Evolutionary conservation across 1,284 basidiomycete genomes (phyloP), one percentile per base, ranked within the genome.

Genomic region (Heterobasidion occidentale): DNA sequence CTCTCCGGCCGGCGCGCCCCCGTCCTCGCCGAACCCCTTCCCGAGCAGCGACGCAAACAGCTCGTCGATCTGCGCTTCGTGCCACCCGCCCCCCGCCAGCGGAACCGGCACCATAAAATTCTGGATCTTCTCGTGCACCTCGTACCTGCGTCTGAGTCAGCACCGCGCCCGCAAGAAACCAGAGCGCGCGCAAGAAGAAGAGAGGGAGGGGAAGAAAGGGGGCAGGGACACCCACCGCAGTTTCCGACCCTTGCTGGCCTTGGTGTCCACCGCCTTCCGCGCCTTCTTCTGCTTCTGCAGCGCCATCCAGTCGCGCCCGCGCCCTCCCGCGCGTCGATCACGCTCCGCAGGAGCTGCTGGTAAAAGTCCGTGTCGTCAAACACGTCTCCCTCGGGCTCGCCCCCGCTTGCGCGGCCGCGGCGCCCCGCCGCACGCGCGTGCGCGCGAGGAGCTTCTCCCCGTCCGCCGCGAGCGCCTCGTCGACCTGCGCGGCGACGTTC

Each of bases 301-400:
- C 9, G 72, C 71, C 75, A 86, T 76, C 86, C 87, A 88, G 62
- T 86, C 82, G 17, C 4, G 27, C 46, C 46, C 19, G 14, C 46
- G 45, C 72, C 74, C 11, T 79, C 77, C 42, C 80, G 79, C 7
- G 81, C 67, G 62, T 94, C 90, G 56, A 97, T 95, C 55, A 97
- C 83, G 68, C 96, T 92, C 49, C 92, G 79, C 51, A 98, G 73
- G 49, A 97, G 73, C 58, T 92, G 85, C 66, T 94, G 91, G 68
- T 98, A 98, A 67, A 93, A 94, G 65, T 92, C 90, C 8, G 88
- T 88, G 68, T 97, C 94, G 62, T 95, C 92, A 66, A 91, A 94
- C 14, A 86, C 66, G 57, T 90, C 81, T 2, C 61, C 57, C 58
- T 83, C 77, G 49, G 73, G 71, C 55, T 74, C 67, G 33, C 66